Percentiles rank a stretch among this genome's conserved stretches.
These are phyloP conservation scores for Elymus sibiricus DNA, from an alignment of 176 grass and related monocot species.

Conservation along the genomic window DNA sequence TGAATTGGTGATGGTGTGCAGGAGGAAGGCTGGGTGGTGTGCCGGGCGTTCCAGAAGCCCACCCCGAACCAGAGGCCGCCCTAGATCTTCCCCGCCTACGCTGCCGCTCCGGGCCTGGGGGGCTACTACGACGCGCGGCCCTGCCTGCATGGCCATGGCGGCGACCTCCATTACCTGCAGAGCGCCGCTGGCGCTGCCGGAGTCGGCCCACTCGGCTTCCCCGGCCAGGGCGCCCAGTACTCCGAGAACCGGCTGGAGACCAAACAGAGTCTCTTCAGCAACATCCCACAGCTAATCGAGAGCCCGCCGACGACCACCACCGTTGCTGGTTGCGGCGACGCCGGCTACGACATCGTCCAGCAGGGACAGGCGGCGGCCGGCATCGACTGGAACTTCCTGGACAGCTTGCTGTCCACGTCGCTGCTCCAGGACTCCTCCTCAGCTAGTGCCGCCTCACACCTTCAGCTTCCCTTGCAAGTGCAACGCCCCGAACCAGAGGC, in stretches of 20 bases:
- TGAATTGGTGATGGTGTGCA: no score
- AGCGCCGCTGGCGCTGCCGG: background rate
- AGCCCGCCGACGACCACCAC: background rate
- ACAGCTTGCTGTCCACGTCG: no score
- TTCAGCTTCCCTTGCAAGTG: no score
- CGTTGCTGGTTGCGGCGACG: background rate
- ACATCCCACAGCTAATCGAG: constrained; percentile 41
- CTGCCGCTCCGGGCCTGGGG: background rate
- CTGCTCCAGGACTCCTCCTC: constrained; percentile 24
- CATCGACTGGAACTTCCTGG: constrained; percentile 71
- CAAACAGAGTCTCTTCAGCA: constrained; percentile 31
- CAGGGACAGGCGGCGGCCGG: background rate
- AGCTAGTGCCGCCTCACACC: no score
- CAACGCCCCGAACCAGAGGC: no score
- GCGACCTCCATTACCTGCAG: constrained; percentile 21
- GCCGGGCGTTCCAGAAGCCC: no score
- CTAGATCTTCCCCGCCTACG: constrained; percentile 25
- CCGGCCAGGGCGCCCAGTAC: background rate
- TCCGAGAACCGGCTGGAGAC: background rate
- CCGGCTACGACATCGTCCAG: background rate
- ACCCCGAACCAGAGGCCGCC: constrained; percentile 45
- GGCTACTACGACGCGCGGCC: constrained; percentile 21
- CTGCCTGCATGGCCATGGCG: background rate
- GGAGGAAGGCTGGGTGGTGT: constrained; percentile 99
- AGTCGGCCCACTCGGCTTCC: background rate